These are phyloP conservation scores for Cinchona pubescens DNA, from an alignment of 257 asterid genomes.

Conservation along the genomic window DNA sequence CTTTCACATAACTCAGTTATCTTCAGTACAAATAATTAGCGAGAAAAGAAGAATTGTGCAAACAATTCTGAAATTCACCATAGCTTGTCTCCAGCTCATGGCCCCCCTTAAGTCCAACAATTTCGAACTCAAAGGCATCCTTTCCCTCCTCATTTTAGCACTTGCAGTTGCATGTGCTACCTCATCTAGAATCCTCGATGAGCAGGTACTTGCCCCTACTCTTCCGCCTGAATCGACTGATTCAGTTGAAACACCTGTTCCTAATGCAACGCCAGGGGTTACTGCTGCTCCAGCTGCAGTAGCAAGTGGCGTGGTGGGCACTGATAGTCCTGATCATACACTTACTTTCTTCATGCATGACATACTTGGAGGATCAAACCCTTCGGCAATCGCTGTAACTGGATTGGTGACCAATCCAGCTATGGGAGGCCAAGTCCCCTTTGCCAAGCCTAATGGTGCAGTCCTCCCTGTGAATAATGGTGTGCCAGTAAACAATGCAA, in stretches of 20 bases:
- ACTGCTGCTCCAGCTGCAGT: constrained; percentile 20
- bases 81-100: constrained; percentile 11
- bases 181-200: constrained; percentile 36
- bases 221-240: constrained; percentile 21
- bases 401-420: constrained; percentile 82
- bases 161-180: constrained; percentile 18
- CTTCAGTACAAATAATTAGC: neutral
- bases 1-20: constrained; percentile 2
- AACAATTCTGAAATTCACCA: neutral
- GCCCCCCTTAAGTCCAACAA: constrained; percentile 11
- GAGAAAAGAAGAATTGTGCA: neutral
- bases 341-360: constrained; percentile 89
- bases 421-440: constrained; percentile 74
- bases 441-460: constrained; percentile 84
- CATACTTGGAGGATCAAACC: constrained; percentile 77
- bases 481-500: constrained; percentile 55
- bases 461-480: constrained; percentile 67
- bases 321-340: constrained; percentile 34
- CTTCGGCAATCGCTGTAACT: constrained; percentile 77
- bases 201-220: constrained; percentile 24
- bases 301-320: constrained; percentile 6
- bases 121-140: constrained; percentile 22
- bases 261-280: neutral
- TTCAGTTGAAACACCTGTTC: neutral
- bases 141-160: constrained; percentile 24